Evolutionary conservation across 352 stramenopile species (phyloP), one percentile per base, ranked within the genome.

Genomic region (Phytophthora pseudosyringae): DNA sequence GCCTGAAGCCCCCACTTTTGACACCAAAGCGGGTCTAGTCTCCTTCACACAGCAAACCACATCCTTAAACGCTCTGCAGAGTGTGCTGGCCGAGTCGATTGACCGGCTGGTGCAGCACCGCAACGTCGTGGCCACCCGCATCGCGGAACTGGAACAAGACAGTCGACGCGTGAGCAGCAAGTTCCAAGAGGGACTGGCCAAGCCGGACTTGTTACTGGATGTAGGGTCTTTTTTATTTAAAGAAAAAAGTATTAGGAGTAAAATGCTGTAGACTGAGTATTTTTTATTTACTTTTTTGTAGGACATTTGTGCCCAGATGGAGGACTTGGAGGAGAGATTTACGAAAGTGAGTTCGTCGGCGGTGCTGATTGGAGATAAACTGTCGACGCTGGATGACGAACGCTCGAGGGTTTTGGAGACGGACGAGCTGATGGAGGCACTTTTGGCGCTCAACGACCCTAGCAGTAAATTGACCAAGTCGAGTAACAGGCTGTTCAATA

Each of bases 281-380:
- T 49, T 41, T 46, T 31, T 49, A 38, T 44, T 47, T 54, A n/a
- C 32, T 38, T 29, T 47, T 40, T 57, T 69, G 12, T 60, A 94
- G 81, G 65, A 87, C 52, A 88, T 94, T 28, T 91, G 81, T 56
- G 69, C 67, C 15, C 81, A 92, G 56, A 90, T 94, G 82, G 86
- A 93, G 51, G 86, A 93, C 49, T 60, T 94, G 26, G 86, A 94
- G 67, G 84, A 94, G 65, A 81, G 86, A 40, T 94, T 94, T 59
- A 89, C 83, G 15, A 94, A 94, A 76, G 83, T 94, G 53, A 94
- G 86, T 48, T 90, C 84, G n/a, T 87, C 86, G 0, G 86, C 86
- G 7, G 77, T 94, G 16, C 67, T 86, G 9, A 89, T 94, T 40
- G 86, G 86, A 29, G 83, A 93, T 48, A 73, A 71, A n/a, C 56